These are phyloP conservation scores for Goffeauzyma gilvescens DNA, from an alignment of 768 basidiomycete genomes.

Conservation along the genomic window DNA sequence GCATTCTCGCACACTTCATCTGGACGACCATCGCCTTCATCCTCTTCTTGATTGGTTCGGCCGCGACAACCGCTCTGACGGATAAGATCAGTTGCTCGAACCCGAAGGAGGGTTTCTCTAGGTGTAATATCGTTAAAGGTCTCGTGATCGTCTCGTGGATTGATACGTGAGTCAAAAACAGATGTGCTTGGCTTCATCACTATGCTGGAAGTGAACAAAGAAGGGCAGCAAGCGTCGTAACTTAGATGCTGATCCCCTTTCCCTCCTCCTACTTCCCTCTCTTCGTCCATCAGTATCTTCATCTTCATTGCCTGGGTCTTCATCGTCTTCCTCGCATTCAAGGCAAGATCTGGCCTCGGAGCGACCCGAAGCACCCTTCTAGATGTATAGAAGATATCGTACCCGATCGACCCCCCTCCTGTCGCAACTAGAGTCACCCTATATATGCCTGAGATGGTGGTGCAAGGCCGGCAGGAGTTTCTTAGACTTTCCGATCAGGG, in stretches of 20 bases:
- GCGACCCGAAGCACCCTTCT: constrained; percentile 5
- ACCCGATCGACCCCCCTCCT: not conserved
- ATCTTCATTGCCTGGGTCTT: constrained; percentile 24
- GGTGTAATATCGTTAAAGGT: constrained; percentile 31
- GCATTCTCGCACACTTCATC: constrained; percentile 27
- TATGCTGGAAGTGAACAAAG: too few relatives aligned
- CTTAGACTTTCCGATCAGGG: not conserved
- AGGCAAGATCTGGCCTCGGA: constrained; percentile 21
- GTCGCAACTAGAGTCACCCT: not conserved
- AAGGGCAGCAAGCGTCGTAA: constrained; percentile 23
- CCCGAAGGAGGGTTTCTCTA: constrained; percentile 14
- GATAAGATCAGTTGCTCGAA: constrained; percentile 24
- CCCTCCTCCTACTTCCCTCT: not conserved
- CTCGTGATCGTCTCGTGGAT: constrained; percentile 30
- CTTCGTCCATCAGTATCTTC: constrained; percentile 26
- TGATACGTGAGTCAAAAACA: constrained; percentile 18
- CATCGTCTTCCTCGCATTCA: constrained; percentile 19
- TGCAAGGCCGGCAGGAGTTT: not conserved
- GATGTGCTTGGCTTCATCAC: not conserved
- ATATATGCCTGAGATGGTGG: not conserved
- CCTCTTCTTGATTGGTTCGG: constrained; percentile 29
- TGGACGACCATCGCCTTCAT: constrained; percentile 30
- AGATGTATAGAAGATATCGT: constrained; percentile 3
- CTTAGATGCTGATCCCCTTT: constrained; percentile 22
- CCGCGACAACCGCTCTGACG: constrained; percentile 29